These are phyloP conservation scores for Boletus sp. DNA, from an alignment of 768 basidiomycete species.

Conservation along the genomic window DNA sequence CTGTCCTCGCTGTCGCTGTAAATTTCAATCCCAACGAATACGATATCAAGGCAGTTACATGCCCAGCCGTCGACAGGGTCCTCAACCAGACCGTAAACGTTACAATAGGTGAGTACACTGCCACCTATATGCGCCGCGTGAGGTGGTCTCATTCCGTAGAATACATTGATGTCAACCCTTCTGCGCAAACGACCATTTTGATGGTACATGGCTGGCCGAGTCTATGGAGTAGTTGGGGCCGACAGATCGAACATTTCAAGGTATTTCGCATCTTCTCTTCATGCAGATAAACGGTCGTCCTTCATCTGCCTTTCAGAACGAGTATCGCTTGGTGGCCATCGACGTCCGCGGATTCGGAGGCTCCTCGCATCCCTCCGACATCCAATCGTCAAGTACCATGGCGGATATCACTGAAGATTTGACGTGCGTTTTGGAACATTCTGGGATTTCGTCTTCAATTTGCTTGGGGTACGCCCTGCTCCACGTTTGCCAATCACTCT, in stretches of 20 bases:
- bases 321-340: slow-evolving; percentile 61
- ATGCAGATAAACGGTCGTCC: background rate
- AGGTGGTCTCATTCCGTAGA: slow-evolving; percentile 34
- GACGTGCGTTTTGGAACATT: slow-evolving; percentile 57
- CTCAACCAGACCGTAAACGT: slow-evolving; percentile 37
- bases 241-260: slow-evolving; percentile 66
- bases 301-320: slow-evolving; percentile 36
- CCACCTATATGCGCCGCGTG: slow-evolving; percentile 4
- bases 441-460: slow-evolving; percentile 45
- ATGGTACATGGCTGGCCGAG: slow-evolving; percentile 82
- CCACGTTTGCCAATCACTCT: background rate
- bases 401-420: slow-evolving; percentile 63
- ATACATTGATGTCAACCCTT: slow-evolving; percentile 63
- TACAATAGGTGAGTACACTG: slow-evolving; percentile 42
- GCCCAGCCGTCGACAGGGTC: slow-evolving; percentile 42
- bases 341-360: slow-evolving; percentile 70
- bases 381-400: slow-evolving; percentile 55
- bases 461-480: slow-evolving; percentile 56
- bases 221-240: slow-evolving; percentile 73
- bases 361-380: slow-evolving; percentile 64
- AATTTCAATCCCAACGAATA: slow-evolving; percentile 42
- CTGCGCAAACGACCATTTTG: slow-evolving; percentile 44
- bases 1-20: background rate
- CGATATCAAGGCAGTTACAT: slow-evolving; percentile 34
- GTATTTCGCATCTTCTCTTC: slow-evolving; percentile 28